These are phyloP conservation scores for Nicotiana paniculata DNA, from an alignment of 257 asterid genomes.

Conservation along the genomic window DNA sequence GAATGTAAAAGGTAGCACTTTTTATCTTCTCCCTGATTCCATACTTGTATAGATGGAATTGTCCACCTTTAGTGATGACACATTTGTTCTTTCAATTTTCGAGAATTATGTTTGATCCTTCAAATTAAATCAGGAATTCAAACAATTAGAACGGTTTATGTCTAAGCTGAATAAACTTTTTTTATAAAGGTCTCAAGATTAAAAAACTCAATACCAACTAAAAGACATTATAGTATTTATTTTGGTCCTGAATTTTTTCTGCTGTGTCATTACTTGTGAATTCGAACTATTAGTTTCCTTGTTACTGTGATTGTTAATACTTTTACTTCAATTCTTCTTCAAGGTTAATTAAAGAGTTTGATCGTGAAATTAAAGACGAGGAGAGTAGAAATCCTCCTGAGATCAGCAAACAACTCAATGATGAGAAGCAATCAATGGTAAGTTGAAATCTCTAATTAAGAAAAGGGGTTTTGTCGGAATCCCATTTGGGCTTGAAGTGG, in stretches of 20 bases:
- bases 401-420: constrained; percentile 81
- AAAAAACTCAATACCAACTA: background rate
- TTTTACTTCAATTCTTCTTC: constrained; percentile 4
- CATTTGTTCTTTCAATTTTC: background rate
- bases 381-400: constrained; percentile 70
- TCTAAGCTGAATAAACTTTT: background rate
- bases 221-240: background rate
- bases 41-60: background rate
- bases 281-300: background rate
- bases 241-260: background rate
- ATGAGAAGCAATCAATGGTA: constrained; percentile 95
- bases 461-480: background rate
- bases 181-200: too few relatives aligned
- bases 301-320: background rate
- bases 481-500: background rate
- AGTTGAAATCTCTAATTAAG: constrained; percentile 8
- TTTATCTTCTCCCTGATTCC: background rate
- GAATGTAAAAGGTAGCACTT: constrained; percentile 78
- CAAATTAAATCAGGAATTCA: background rate
- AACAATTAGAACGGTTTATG: background rate
- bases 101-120: background rate
- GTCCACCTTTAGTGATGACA: background rate
- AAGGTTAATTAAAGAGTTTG: constrained; percentile 93
- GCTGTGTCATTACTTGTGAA: background rate
- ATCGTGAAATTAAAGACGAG: constrained; percentile 93